Conservation (phyloP, 306 rosid genomes). For the Acacia confusa region DNA sequence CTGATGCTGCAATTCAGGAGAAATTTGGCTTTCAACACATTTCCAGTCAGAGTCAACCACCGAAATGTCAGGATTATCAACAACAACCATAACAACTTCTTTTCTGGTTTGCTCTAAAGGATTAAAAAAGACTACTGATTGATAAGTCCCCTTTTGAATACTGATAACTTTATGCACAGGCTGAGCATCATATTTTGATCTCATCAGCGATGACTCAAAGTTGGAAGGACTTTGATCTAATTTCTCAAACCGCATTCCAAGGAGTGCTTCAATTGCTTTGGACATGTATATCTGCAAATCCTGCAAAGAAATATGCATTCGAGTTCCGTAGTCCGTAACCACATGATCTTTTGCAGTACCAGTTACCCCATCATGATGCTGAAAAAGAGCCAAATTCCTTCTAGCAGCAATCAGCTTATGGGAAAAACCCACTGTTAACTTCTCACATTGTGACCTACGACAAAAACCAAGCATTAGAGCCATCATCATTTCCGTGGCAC, state of each 20-base stretch:
- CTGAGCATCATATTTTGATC: conserved; percentile 89
- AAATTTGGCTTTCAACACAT: conserved; percentile 82
- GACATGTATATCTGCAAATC: conserved; percentile 95
- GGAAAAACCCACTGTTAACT: conserved; percentile 72
- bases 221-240: conserved; percentile 71
- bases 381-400: conserved; percentile 97
- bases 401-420: conserved; percentile 95
- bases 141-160: conserved; percentile 61
- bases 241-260: conserved; percentile 80
- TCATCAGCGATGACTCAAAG: conserved; percentile 74
- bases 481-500: conserved; percentile 88
- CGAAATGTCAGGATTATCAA: conserved; percentile 69
- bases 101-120: conserved; percentile 88
- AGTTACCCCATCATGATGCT: conserved; percentile 99
- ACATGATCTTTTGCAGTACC: conserved; percentile 98
- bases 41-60: conserved; percentile 78
- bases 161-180: conserved; percentile 71
- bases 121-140: conserved; percentile 70
- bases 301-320: conserved; percentile 90
- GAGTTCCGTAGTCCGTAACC: conserved; percentile 83
- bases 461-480: conserved; percentile 80
- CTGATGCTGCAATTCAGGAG: conserved; percentile 80
- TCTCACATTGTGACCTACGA: conserved; percentile 83
- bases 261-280: conserved; percentile 81
- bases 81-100: conserved; percentile 83